Conservation (phyloP, 83 land plant genomes). For the Isoetes engelmannii region DNA sequence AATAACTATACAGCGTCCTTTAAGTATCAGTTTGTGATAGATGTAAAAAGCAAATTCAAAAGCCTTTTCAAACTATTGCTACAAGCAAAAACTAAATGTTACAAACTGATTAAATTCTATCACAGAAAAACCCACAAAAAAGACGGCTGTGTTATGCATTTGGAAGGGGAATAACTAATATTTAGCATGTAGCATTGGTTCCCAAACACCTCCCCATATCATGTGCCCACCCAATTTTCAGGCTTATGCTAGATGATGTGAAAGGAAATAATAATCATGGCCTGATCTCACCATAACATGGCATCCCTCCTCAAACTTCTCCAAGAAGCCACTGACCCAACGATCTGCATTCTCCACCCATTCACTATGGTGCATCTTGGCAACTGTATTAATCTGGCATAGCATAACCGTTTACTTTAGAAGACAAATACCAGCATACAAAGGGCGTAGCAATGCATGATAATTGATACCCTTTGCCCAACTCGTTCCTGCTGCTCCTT, state of each 20-base stretch:
- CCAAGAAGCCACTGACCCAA: slow-evolving; percentile 93
- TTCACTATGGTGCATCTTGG: slow-evolving; percentile 69
- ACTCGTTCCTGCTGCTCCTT: slow-evolving; percentile 91
- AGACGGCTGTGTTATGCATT: neutral
- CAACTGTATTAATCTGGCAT: slow-evolving; percentile 73
- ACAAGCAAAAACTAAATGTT: neutral
- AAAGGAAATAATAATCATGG: no score
- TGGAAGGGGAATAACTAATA: no score
- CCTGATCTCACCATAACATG: slow-evolving; percentile 60
- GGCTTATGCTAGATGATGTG: no score
- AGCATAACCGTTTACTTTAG: neutral
- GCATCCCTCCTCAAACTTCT: slow-evolving; percentile 96
- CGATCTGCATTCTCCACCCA: slow-evolving; percentile 99
- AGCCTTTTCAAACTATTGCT: slow-evolving; percentile 2
- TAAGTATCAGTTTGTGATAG: no score
- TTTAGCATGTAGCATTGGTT: no score
- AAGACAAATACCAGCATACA: no score
- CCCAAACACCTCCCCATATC: no score
- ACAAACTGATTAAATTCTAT: neutral
- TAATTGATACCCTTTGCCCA: slow-evolving; percentile 48
- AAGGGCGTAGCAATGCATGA: no score
- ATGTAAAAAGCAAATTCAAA: neutral
- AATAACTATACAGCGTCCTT: neutral
- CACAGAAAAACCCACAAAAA: neutral
- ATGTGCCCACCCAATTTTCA: no score